These are phyloP conservation scores for Populus tremula DNA, from an alignment of 345 rosid genomes.

Conservation along the genomic window DNA sequence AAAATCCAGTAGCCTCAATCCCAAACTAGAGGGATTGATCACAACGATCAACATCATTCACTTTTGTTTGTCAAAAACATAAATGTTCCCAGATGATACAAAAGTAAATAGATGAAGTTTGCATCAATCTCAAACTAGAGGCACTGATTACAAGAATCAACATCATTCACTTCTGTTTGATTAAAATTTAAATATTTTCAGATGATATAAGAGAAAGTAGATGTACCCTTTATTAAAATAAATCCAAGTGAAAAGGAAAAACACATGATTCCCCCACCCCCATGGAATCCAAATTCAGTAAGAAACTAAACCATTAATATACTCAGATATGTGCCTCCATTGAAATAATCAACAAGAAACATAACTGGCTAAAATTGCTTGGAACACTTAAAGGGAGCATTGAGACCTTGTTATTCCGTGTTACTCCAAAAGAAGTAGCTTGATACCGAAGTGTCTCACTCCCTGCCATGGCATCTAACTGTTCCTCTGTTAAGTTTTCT, in stretches of 20 bases:
- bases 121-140: background rate
- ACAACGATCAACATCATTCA: background rate
- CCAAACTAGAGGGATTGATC: background rate
- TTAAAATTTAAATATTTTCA: background rate
- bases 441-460: constrained; percentile 95
- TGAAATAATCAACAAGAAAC: background rate
- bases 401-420: constrained; percentile 89
- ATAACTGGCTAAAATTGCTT: background rate
- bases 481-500: constrained; percentile 97
- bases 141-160: background rate
- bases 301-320: background rate
- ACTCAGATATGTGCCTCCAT: background rate
- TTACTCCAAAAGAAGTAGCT: constrained; percentile 86
- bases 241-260: background rate
- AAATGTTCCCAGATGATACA: background rate
- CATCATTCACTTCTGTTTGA: background rate
- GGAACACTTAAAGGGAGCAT: background rate
- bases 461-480: constrained; percentile 99
- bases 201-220: background rate
- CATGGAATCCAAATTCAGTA: background rate
- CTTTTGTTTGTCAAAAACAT: background rate
- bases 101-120: no score
- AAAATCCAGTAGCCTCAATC: background rate
- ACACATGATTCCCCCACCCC: background rate
- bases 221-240: background rate